Evolutionary conservation across 768 basidiomycete species (phyloP), one percentile per base, ranked within the genome.

Genomic region (Trametes punicea): DNA sequence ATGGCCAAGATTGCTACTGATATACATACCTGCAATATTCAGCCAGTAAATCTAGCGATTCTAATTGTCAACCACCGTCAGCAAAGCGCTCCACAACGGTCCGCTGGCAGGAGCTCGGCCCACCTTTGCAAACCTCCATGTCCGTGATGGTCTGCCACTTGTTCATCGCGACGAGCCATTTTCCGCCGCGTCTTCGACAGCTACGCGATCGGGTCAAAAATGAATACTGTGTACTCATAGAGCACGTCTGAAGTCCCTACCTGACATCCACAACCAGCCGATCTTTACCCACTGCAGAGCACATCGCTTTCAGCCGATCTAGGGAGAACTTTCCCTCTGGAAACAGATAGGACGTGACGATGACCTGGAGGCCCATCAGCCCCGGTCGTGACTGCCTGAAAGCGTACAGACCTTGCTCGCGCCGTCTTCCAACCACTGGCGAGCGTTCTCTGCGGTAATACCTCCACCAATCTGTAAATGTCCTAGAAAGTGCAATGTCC

Each of bases 91-190:
- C n/a, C n/a, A 27, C 26, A 16, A 41, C 16, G n/a, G 21, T 46
- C 30, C 26, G 18, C 3, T 3, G n/a, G n/a, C n/a, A n/a, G n/a
- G n/a, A n/a, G n/a, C 23, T 5, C 10, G 9, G 23, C 71, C 16
- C 50, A 88, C 94, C 91, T 81, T 85, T 76, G 59, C 79, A 87
- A 16, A 99, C 89, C 65, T 91, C 87, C 87, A 93, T 93, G 64
- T 98, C 92, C 0, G 97, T 98, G 48, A 97, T 79, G 57, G 90
- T 87, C 67, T 96, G 95, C 97, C 97, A 99, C 68, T 93, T 95
- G 74, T 98, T 96, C 94, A 95, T 98, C 10, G 96, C 94, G 11
- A 99, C 89, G 30, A 93, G 77, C 97, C 97, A 99, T 59, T 75
- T 83, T 42, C 82, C 75, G 8, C 74, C 87, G 65, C 84, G 74